These are phyloP conservation scores for Uromyces viciae-fabae DNA, from an alignment of 1,284 basidiomycete species.

Conservation along the genomic window DNA sequence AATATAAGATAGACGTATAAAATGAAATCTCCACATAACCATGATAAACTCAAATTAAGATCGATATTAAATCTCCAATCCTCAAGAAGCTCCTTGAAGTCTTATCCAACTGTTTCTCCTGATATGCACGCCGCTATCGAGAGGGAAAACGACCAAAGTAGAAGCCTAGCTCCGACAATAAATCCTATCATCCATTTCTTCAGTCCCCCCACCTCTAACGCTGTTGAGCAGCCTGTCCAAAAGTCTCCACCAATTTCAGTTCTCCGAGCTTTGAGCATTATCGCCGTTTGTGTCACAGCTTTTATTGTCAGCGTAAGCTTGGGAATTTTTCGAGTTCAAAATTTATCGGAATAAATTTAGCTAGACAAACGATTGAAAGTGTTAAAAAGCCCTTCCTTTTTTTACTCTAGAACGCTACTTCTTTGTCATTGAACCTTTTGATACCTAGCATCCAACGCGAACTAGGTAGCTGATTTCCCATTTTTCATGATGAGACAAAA, in stretches of 20 bases:
- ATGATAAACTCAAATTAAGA: too few species aligned
- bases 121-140: too few species aligned
- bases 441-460: conserved; percentile 38
- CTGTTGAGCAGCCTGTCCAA: too few species aligned
- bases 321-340: not conserved
- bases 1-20: too few species aligned
- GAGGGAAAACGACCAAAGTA: too few species aligned
- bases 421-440: conserved; percentile 23
- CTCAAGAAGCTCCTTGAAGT: too few species aligned
- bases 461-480: conserved; percentile 8
- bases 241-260: not conserved
- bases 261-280: not conserved
- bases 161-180: too few species aligned
- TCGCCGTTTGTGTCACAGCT: conserved; percentile 21
- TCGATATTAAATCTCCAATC: too few species aligned
- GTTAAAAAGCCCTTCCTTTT: not conserved
- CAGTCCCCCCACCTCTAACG: too few species aligned
- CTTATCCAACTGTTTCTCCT: too few species aligned
- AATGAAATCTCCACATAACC: too few species aligned
- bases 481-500: not conserved
- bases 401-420: conserved; percentile 17
- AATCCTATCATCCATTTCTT: too few species aligned
- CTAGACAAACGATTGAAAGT: not conserved
- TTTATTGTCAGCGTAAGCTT: conserved; percentile 30
- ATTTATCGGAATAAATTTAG: not conserved